These are phyloP conservation scores for Arabidopsis thaliana DNA, from an alignment of 345 rosid genomes.

Conservation along the genomic window DNA sequence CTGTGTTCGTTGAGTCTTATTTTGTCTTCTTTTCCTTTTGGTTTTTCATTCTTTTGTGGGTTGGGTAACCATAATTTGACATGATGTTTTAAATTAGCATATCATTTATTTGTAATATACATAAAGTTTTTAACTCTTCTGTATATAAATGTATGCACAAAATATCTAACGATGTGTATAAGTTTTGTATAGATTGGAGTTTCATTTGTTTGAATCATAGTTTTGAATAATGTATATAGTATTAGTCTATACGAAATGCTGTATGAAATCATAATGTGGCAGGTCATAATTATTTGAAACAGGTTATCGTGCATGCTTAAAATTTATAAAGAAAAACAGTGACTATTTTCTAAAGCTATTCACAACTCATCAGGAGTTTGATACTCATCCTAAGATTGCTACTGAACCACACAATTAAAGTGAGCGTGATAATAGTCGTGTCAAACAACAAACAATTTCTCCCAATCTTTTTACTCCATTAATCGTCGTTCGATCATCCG, in stretches of 20 bases:
- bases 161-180: neutral
- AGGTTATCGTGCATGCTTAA: neutral
- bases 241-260: neutral
- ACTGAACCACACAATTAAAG: conserved; percentile 43
- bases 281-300: conserved; percentile 15
- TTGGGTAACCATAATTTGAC: neutral
- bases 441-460: neutral
- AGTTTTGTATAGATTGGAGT: neutral
- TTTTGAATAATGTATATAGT: neutral
- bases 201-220: neutral
- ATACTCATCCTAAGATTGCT: conserved; percentile 10
- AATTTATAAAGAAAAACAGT: neutral
- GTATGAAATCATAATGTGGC: conserved; percentile 2
- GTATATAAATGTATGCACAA: neutral
- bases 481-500: neutral
- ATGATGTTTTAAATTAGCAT: neutral
- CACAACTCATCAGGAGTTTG: conserved; percentile 18
- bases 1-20: conserved; percentile 46
- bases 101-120: neutral
- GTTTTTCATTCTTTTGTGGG: neutral
- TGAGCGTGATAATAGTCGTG: conserved; percentile 26
- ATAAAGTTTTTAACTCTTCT: neutral
- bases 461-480: neutral
- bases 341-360: conserved; percentile 8
- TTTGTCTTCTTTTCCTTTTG: conserved; percentile 36